These are phyloP conservation scores for Bigelowiella natans DNA, from an alignment of 78 protist species.

Conservation along the genomic window DNA sequence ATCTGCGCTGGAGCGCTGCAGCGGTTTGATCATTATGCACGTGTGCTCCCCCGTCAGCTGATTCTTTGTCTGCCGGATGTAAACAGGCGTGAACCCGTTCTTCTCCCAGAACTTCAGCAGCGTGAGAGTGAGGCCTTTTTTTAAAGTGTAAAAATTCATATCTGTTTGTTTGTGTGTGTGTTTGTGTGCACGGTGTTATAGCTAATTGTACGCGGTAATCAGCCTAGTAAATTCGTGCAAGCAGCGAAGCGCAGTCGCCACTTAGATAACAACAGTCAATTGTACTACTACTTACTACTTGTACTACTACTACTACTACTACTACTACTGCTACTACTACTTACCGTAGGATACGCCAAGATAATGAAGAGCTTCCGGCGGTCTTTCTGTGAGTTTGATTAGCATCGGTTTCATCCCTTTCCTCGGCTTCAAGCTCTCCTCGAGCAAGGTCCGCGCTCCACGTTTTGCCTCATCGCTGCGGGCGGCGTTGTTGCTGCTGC, in stretches of 20 bases:
- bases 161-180: neutral
- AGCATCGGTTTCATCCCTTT: neutral
- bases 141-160: neutral
- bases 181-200: neutral
- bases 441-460: too few relatives aligned
- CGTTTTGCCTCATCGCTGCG: too few relatives aligned
- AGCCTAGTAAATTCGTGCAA: too few relatives aligned
- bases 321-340: neutral
- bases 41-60: constrained; percentile 17
- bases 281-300: neutral
- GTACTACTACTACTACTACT: neutral
- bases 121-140: neutral
- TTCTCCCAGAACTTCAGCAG: neutral
- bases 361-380: neutral
- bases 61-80: constrained; percentile 2
- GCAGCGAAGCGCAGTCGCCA: too few relatives aligned
- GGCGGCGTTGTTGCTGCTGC: too few relatives aligned
- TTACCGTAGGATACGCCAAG: neutral
- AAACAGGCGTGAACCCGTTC: neutral
- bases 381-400: neutral
- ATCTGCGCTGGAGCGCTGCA: neutral
- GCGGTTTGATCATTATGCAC: constrained; percentile 11
- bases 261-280: too few relatives aligned
- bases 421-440: too few relatives aligned
- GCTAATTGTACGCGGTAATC: too few relatives aligned